Base-by-base conservation (phyloP, 1,284 basidiomycete species). In the Boletus smithii region DNA sequence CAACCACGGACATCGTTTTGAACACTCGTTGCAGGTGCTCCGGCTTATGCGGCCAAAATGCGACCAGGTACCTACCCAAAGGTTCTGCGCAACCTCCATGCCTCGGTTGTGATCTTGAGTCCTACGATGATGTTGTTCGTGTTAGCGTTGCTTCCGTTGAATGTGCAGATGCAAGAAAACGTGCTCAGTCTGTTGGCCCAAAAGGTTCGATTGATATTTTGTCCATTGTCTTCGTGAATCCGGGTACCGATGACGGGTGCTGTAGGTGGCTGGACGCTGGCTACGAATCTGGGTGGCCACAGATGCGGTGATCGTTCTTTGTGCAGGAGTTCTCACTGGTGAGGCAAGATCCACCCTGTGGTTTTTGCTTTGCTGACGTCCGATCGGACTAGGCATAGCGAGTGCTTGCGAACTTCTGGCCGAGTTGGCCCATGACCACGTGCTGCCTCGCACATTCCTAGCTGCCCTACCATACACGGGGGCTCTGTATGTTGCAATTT, bases 251-350 rank as follows among this genome's bases (percentile, higher is more conserved):
- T 23, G 20, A 23, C 40, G 17, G 8, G 13, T 31, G 11, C 16
- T 42, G 14, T 32, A 81, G 74, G 70, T 70, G 3, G 79, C 73
- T 3, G 80, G 83, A 5, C 65, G 59, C 13, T 85, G 83, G 81
- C 57, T 88, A 26, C 69, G 82, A 10, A 71, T 73, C 16, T 77
- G 75, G 72, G 69, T 86, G 5, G 80, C 79, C 2, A 69, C 78
- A 0, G 85, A 88, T 55, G 81, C 84, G 2, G 69, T 83, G 34
- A 60, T 83, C 4, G 85, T 87, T 14, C 71, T 88, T 3, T 81
- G 78, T 45, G 84, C 81, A 4, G 83, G 82, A 2, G 77, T 86
- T n/a, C 69, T 87, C 16, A 81, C 83, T 35, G 85, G 85, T 73
- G 56, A 49, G 49, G 44, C 10, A 17, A 27, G 26, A 20, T 38